Evolutionary conservation across 345 rosid species (phyloP).

Genomic region (Eucalyptus shirleyi): DNA sequence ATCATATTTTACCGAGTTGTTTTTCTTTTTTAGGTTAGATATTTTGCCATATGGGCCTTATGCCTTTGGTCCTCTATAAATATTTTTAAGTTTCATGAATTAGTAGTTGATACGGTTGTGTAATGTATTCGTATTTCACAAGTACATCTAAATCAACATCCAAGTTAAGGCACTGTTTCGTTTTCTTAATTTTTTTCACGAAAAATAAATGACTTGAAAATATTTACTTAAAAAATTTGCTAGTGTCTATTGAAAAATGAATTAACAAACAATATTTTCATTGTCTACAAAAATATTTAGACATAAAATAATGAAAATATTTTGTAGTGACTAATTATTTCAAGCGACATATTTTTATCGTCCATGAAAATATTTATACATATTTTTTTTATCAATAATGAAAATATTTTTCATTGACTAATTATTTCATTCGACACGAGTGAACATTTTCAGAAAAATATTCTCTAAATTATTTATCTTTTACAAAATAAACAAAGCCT

Average conservation of each 20-base stretch:
- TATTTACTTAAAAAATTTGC: not conserved
- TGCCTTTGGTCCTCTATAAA: not conserved
- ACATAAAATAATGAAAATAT: not conserved
- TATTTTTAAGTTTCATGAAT: not conserved
- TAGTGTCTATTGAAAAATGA: too few species aligned
- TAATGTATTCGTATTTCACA: not conserved
- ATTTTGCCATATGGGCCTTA: not conserved
- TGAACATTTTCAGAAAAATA: not conserved
- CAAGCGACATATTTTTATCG: rapidly evolving
- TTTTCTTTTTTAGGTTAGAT: not conserved
- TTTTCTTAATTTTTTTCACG: not conserved
- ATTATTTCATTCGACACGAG: not conserved
- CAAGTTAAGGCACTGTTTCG: not conserved
- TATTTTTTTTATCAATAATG: not conserved
- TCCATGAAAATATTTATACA: not conserved
- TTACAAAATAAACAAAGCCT: not conserved
- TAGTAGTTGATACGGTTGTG: not conserved
- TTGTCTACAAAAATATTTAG: not conserved
- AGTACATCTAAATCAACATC: not conserved
- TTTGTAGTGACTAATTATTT: too few species aligned
- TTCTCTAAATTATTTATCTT: not conserved
- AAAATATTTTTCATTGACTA: not conserved
- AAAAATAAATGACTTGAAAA: not conserved
- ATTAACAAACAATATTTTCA: too few species aligned
- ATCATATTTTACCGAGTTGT: not conserved